Evolutionary conservation across 1,139 yeast genomes (phyloP), one percentile per base, ranked within the genome.

Genomic region (Arxiozyma slooffiae): DNA sequence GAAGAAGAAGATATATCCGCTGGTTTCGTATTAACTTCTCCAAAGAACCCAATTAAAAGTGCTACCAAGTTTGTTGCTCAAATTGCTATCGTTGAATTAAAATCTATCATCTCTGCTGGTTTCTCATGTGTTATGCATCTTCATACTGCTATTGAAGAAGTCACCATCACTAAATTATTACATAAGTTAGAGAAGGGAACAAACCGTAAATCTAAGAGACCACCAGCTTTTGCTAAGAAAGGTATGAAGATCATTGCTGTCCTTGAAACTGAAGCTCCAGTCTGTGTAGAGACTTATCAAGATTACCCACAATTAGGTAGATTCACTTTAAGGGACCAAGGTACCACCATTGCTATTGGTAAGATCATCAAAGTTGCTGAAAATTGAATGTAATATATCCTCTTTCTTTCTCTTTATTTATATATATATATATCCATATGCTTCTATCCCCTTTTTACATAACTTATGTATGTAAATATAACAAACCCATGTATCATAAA

Each of bases 111-210:
- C 67, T 87, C 98, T 11, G 82, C 94, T 50, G 99, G 99, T 55
- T 92, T 83, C 74, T 82, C 96, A 14, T 92, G 98, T 79, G 97
- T 92, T 53, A 90, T 92, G 97, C 98, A 92, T 67, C 84, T 92
- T 64, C 98, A 94, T 75, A 88, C 98, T 48, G 97, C 98, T 50
- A 88, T 92, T 64, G 97, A 92, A 72, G 98, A 92, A 72, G 96
- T 92, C 51, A 78, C 78, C 44, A 80, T 92, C 67, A 77, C 83
- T 49, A 82, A 83, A 65, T 79, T 92, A 69, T 77, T 90, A 67
- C 97, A 92, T 74, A 89, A 90, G 72, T 77, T 92, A 64, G 96
- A 92, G 70, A 90, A 85, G 75, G 97, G 97, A 56, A 90, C 98
- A 52, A 90, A 90, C 77, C 85, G 96, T 75, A 86, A 83, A 71